Conservation (phyloP, 257 asterid genomes). For the Eustoma russellianum region DNA sequence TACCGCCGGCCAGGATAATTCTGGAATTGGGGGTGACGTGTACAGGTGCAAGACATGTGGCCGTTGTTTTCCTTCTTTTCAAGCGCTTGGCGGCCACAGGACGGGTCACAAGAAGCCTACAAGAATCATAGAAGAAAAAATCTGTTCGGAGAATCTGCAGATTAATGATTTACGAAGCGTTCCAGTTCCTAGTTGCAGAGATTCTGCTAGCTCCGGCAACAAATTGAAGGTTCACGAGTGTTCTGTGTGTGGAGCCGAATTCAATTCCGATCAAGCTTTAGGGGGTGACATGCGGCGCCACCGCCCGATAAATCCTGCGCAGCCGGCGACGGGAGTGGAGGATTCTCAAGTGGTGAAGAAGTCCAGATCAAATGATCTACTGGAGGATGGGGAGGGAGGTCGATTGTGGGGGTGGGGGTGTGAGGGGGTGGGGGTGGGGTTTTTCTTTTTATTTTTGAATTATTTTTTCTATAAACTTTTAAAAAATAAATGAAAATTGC, state of each 20-base stretch:
- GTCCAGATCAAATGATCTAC: constrained; percentile 21
- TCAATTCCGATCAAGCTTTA: constrained; percentile 80
- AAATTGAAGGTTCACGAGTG: constrained; percentile 67
- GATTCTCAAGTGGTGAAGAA: constrained; percentile 33
- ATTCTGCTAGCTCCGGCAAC: neutral
- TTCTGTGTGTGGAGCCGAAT: constrained; percentile 77
- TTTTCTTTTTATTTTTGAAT: too few relatives aligned
- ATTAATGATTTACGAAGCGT: constrained; percentile 23
- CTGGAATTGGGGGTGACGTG: neutral
- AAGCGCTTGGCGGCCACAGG: constrained; percentile 41
- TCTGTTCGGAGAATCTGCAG: constrained; percentile 3
- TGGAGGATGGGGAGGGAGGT: too few relatives aligned
- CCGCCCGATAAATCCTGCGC: constrained; percentile 44
- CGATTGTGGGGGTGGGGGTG: too few relatives aligned
- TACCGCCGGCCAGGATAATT: neutral
- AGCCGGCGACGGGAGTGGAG: constrained; percentile 8
- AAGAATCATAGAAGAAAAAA: constrained; percentile 8
- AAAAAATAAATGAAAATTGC: too few relatives aligned
- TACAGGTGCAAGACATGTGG: constrained; percentile 36
- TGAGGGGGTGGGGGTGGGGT: too few relatives aligned
- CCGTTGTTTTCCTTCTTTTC: constrained; percentile 35
- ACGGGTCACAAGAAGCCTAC: constrained; percentile 63
- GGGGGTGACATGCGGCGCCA: constrained; percentile 99
- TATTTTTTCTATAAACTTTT: too few relatives aligned
- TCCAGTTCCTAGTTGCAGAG: constrained; percentile 24